Conservation (phyloP, 2,329 filamentous ascomycete genomes). For the Aspergillus thermomutatus region DNA sequence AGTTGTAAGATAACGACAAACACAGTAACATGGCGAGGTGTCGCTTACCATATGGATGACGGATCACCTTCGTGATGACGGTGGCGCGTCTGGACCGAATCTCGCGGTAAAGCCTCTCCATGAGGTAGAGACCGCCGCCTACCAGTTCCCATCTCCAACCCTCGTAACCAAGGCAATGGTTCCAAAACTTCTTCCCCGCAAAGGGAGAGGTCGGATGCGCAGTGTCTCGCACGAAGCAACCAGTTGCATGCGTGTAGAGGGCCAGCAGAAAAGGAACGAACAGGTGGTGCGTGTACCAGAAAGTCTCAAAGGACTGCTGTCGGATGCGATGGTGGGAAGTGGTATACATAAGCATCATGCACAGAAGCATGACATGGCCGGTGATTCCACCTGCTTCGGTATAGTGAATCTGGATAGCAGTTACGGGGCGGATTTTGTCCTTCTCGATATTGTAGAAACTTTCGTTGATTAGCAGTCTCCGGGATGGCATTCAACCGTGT, state of each 20-base stretch:
- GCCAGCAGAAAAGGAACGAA: conserved; percentile 93
- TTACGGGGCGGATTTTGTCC: conserved; percentile 73
- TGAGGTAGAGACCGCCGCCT: conserved; percentile 78
- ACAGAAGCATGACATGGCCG: conserved; percentile 96
- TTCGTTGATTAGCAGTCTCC: conserved; percentile 21
- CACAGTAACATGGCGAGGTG: background rate
- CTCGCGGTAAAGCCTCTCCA: conserved; percentile 88
- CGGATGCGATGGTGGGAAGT: conserved; percentile 90
- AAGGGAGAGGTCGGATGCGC: conserved; percentile 73
- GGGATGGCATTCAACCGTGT: too few relatives aligned
- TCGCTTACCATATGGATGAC: conserved; percentile 81
- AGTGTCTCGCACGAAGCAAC: conserved; percentile 92
- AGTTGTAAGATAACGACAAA: too few relatives aligned
- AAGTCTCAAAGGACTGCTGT: conserved; percentile 95
- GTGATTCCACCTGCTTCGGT: conserved; percentile 85
- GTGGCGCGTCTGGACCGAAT: conserved; percentile 79
- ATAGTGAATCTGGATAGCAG: conserved; percentile 89
- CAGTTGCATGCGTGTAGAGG: conserved; percentile 92
- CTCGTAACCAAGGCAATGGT: conserved; percentile 89
- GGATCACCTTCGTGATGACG: conserved; percentile 87
- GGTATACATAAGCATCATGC: conserved; percentile 98
- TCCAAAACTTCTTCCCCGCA: conserved; percentile 77
- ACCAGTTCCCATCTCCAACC: conserved; percentile 97
- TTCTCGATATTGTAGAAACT: conserved; percentile 95
- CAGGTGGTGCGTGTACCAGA: conserved; percentile 99